These are phyloP conservation scores for Styphnolobium japonicum DNA, from an alignment of 306 rosid genomes.

Conservation along the genomic window DNA sequence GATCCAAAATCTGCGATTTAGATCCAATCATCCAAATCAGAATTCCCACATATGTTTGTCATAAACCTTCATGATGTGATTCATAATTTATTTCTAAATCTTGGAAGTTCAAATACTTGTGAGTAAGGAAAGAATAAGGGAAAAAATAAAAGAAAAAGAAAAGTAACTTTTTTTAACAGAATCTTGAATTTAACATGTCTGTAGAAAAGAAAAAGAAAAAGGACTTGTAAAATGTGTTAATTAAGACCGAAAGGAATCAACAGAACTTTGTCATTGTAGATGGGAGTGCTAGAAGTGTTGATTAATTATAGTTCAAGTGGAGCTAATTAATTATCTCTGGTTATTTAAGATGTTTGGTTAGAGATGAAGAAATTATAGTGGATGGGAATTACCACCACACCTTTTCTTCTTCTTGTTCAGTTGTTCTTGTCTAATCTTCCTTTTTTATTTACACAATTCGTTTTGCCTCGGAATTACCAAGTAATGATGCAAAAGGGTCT, in stretches of 20 bases:
- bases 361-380: slow-evolving; percentile 15
- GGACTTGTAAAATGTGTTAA: background rate
- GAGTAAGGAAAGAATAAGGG: slow-evolving; percentile 12
- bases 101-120: background rate
- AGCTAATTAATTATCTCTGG: background rate
- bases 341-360: slow-evolving; percentile 9
- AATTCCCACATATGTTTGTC: slow-evolving; percentile 3
- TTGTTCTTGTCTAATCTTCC: background rate
- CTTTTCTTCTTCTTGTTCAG: background rate
- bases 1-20: slow-evolving; percentile 23
- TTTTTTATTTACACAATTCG: background rate
- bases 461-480: slow-evolving; percentile 29
- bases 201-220: background rate
- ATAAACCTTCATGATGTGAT: background rate
- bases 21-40: slow-evolving; percentile 27
- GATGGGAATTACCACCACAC: background rate
- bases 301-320: slow-evolving; percentile 10
- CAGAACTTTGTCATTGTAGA: slow-evolving; percentile 21
- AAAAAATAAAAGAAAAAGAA: background rate
- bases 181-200: background rate
- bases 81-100: background rate
- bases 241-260: slow-evolving; percentile 22
- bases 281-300: background rate
- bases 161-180: background rate
- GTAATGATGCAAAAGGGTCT: slow-evolving; percentile 25